These are phyloP conservation scores for Cercophora samala DNA, from an alignment of 495 filamentous ascomycete species.

Conservation along the genomic window DNA sequence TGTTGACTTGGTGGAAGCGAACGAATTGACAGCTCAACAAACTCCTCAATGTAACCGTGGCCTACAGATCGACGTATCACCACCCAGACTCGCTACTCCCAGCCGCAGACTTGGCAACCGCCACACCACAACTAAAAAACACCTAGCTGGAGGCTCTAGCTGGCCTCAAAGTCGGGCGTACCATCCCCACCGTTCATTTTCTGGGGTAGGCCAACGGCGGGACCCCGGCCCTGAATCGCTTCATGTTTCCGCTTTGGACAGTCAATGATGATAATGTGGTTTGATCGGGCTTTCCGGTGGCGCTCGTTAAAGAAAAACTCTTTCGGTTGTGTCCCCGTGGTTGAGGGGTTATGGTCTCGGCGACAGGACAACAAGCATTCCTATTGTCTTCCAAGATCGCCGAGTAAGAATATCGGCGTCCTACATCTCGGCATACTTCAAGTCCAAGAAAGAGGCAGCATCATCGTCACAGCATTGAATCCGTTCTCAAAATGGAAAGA, in stretches of 20 bases:
- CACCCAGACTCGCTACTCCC: not conserved
- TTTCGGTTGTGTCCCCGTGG: not conserved
- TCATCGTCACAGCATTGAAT: not conserved
- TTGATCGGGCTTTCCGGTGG: not conserved
- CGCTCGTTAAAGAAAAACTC: not conserved
- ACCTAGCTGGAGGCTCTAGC: not conserved
- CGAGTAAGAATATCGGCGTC: not conserved
- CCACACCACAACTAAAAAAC: not conserved
- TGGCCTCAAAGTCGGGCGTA: no score
- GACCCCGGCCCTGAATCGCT: not conserved
- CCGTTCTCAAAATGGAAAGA: not conserved
- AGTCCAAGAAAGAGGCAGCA: not conserved
- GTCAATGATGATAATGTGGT: not conserved
- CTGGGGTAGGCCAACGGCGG: not conserved
- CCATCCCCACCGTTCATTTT: not conserved
- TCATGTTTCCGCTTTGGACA: not conserved
- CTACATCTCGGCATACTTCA: not conserved
- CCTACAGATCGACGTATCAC: not conserved
- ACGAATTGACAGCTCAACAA: slow-evolving; percentile 6
- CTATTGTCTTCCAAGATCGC: not conserved
- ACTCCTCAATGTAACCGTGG: not conserved
- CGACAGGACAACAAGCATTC: not conserved
- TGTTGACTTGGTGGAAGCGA: not conserved
- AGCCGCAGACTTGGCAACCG: slow-evolving; percentile 5
- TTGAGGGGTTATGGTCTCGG: not conserved